Evolutionary conservation across 2,329 filamentous ascomycete species (phyloP).

Genomic region (Cladosporium sp.): DNA sequence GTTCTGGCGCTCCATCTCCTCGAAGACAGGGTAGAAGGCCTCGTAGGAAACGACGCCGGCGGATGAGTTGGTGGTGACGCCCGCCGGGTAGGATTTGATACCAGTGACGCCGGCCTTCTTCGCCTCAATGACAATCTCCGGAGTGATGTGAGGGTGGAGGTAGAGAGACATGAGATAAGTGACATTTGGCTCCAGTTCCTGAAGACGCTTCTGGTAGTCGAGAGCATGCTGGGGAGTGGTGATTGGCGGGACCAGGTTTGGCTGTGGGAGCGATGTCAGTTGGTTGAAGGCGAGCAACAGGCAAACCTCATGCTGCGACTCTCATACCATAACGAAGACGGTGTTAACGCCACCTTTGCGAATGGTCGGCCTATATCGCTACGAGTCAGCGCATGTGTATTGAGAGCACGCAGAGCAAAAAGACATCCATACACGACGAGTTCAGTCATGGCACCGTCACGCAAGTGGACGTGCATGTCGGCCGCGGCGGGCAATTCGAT

Average conservation of each 20-base stretch:
- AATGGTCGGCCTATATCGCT: conserved; percentile 40
- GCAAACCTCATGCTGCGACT: not conserved
- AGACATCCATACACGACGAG: conserved; percentile 34
- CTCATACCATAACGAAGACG: conserved; percentile 49
- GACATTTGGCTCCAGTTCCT: conserved; percentile 44
- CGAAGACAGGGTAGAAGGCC: conserved; percentile 72
- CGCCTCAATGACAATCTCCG: conserved; percentile 62
- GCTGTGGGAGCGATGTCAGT: conserved; percentile 29
- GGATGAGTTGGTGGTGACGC: conserved; percentile 56
- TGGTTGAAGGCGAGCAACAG: too few species aligned
- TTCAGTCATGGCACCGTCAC: conserved; percentile 49
- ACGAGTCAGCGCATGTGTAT: conserved; percentile 5
- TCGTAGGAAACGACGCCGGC: conserved; percentile 67
- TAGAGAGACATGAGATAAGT: conserved; percentile 50
- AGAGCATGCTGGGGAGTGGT: conserved; percentile 45
- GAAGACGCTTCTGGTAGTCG: conserved; percentile 41
- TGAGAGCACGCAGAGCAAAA: not conserved
- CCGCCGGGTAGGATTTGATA: conserved; percentile 64
- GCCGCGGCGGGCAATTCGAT: conserved; percentile 45
- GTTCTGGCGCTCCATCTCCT: conserved; percentile 79
- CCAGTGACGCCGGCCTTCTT: conserved; percentile 66
- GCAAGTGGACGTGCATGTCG: conserved; percentile 49
- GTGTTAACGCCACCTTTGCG: conserved; percentile 49
- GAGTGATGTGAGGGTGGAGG: conserved; percentile 45
- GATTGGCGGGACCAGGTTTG: conserved; percentile 48